These are phyloP conservation scores for Mycena metata DNA, from an alignment of 768 basidiomycete genomes.

Conservation along the genomic window DNA sequence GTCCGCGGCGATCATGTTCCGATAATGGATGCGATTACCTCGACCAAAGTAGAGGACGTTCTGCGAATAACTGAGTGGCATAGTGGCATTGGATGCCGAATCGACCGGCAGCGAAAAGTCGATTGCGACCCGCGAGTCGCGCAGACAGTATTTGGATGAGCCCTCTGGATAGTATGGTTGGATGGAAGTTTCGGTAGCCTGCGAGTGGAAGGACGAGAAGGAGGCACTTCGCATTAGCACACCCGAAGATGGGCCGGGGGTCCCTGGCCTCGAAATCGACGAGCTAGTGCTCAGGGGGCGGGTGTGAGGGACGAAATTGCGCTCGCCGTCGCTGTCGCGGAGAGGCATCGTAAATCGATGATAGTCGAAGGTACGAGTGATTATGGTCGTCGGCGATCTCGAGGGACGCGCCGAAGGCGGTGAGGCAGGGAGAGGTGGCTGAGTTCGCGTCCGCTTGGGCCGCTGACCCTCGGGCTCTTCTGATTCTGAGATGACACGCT, in stretches of 20 bases:
- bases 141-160: slow-evolving; percentile 51
- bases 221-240: slow-evolving; percentile 46
- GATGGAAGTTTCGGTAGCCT: slow-evolving; percentile 36
- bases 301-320: slow-evolving; percentile 33
- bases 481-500: slow-evolving; percentile 50
- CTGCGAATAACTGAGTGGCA: slow-evolving; percentile 56
- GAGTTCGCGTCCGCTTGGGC: slow-evolving; percentile 48
- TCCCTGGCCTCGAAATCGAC: slow-evolving; percentile 9
- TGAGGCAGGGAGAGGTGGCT: slow-evolving; percentile 50
- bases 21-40: slow-evolving; percentile 68
- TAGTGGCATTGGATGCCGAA: slow-evolving; percentile 20
- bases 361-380: slow-evolving; percentile 39
- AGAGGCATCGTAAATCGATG: slow-evolving; percentile 27
- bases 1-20: slow-evolving; percentile 56
- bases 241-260: slow-evolving; percentile 19
- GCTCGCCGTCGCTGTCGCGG: slow-evolving; percentile 8
- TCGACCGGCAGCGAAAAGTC: slow-evolving; percentile 47
- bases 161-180: slow-evolving; percentile 50
- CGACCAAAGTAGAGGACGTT: slow-evolving; percentile 62
- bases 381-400: neutral
- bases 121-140: slow-evolving; percentile 50
- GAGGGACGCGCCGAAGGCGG: slow-evolving; percentile 13
- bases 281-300: slow-evolving; percentile 26
- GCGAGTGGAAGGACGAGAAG: slow-evolving; percentile 40
- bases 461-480: slow-evolving; percentile 41